phyloP scores from a whole-genome alignment of 495 filamentous ascomycete species.

The Penicillium egyptiacum region DNA sequence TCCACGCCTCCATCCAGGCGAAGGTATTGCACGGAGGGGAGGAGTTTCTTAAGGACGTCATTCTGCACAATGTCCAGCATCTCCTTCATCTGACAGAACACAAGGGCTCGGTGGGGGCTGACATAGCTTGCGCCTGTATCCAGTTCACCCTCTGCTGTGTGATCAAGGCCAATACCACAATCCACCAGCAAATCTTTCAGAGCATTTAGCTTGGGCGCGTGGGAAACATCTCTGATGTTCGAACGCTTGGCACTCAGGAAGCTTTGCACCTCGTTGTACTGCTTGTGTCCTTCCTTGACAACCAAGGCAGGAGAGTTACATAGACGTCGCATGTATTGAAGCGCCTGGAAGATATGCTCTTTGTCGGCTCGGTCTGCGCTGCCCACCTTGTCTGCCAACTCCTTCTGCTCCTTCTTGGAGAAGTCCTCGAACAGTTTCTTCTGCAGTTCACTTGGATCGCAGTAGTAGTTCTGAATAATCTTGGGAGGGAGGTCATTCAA shows the following conservation, averaged over 20 bases:
- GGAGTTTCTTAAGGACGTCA: constrained; percentile 78
- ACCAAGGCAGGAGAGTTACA: constrained; percentile 97
- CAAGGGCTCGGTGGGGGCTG: constrained; percentile 89
- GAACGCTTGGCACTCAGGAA: constrained; percentile 68
- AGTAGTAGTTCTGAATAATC: constrained; percentile 99
- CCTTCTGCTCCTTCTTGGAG: constrained; percentile 84
- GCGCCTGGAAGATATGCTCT: constrained; percentile 97
- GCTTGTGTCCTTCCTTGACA: constrained; percentile 88
- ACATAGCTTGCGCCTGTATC: constrained; percentile 76
- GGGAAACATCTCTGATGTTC: constrained; percentile 75
- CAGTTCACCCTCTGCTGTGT: constrained; percentile 54
- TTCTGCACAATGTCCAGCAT: constrained; percentile 98
- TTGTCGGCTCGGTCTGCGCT: constrained; percentile 84
- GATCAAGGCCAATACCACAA: constrained; percentile 82
- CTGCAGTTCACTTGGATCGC: constrained; percentile 94
- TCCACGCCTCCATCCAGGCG: constrained; percentile 92
- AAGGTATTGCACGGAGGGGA: constrained; percentile 84
- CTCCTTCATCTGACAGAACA: constrained; percentile 99
- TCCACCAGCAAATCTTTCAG: constrained; percentile 87
- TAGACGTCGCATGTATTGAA: constrained; percentile 99
- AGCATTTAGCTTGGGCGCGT: constrained; percentile 90
- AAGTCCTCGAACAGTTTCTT: constrained; percentile 96
- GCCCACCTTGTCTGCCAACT: constrained; percentile 73
- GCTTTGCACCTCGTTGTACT: constrained; percentile 80
- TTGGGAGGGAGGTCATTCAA: constrained; percentile 95